These are phyloP conservation scores for Cenchrus americanus DNA, from an alignment of 176 grass and related monocot genomes.

Conservation along the genomic window DNA sequence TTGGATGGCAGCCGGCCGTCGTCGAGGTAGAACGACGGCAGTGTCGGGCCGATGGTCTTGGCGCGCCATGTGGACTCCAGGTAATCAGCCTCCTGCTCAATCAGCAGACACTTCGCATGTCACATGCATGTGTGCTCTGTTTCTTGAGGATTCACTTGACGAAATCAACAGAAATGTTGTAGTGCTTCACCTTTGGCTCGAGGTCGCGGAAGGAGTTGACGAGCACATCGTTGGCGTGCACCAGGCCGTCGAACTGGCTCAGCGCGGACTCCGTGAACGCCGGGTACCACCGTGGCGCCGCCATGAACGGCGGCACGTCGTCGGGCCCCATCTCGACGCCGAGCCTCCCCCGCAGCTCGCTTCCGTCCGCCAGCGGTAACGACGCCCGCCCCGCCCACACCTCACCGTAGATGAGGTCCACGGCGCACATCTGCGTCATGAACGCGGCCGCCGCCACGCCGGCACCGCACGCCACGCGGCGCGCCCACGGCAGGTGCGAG, in stretches of 20 bases:
- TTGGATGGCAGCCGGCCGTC: not conserved
- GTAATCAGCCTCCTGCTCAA: not conserved
- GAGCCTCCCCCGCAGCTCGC: not conserved
- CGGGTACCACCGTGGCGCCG: not conserved
- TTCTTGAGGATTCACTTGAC: not conserved
- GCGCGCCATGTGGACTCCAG: not conserved
- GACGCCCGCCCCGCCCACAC: not conserved
- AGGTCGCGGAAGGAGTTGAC: not conserved
- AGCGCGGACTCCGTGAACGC: slow-evolving; percentile 1
- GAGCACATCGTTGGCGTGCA: not conserved
- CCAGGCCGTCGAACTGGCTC: not conserved
- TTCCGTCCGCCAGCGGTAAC: not conserved
- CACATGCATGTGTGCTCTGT: not conserved
- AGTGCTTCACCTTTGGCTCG: not conserved
- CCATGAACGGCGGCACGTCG: not conserved
- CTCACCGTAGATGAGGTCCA: slow-evolving; percentile 12
- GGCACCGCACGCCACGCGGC: not conserved
- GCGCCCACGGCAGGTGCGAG: slow-evolving; percentile 13
- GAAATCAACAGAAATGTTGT: not conserved
- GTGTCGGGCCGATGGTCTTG: not conserved
- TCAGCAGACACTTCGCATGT: not conserved
- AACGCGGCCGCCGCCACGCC: slow-evolving; percentile 3
- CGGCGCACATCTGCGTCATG: slow-evolving; percentile 1
- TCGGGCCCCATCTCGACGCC: not conserved
- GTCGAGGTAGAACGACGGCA: slow-evolving; percentile 10